Conservation (phyloP, 164 flowering plant species). For the Annona squamosa region DNA sequence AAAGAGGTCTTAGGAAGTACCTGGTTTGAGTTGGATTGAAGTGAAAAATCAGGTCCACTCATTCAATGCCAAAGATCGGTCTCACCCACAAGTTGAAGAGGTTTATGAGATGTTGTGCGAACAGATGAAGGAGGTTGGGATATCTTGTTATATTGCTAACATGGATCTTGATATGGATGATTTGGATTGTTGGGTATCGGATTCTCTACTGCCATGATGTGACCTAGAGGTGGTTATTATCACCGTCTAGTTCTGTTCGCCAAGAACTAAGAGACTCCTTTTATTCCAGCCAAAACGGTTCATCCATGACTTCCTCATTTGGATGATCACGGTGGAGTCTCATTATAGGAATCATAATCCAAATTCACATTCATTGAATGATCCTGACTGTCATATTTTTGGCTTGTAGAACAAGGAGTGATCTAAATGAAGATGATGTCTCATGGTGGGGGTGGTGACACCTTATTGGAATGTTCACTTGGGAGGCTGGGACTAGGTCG, state of each 20-base stretch:
- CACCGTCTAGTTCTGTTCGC: background rate
- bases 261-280: no score
- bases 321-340: no score
- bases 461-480: no score
- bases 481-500: no score
- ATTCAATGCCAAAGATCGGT: slow-evolving; percentile 64
- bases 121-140: slow-evolving; percentile 42
- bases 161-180: slow-evolving; percentile 17
- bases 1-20: slow-evolving; percentile 69
- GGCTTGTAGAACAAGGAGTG: no score
- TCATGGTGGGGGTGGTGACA: no score
- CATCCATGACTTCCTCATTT: no score
- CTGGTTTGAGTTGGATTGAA: slow-evolving; percentile 92
- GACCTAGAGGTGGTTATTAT: background rate
- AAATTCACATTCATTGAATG: no score
- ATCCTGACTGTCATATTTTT: no score
- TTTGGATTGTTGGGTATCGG: slow-evolving; percentile 8
- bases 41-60: slow-evolving; percentile 48
- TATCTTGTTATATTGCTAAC: slow-evolving; percentile 19
- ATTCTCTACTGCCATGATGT: background rate
- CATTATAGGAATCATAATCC: no score
- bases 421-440: no score
- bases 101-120: slow-evolving; percentile 35
- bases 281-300: no score
- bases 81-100: slow-evolving; percentile 40